These are phyloP conservation scores for Penicillium sp. DNA, from an alignment of 2,329 filamentous ascomycete genomes.

Conservation along the genomic window DNA sequence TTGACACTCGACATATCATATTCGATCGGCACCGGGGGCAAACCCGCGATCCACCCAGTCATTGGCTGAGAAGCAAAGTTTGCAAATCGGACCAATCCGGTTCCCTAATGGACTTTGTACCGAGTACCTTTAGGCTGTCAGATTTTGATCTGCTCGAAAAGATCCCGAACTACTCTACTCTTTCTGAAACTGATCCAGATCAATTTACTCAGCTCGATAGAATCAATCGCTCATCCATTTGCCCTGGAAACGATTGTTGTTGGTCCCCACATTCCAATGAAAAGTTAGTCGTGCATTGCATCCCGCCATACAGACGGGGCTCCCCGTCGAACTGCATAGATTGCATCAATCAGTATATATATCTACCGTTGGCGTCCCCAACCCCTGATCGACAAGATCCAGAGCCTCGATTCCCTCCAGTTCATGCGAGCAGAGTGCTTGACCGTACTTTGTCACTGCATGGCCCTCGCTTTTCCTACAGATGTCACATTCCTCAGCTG, in stretches of 20 bases:
- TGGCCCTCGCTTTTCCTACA: constrained; percentile 17
- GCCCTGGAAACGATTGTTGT: neutral
- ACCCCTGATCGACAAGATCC: constrained; percentile 21
- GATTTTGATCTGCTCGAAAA: neutral
- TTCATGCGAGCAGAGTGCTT: constrained; percentile 8
- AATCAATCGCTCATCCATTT: neutral
- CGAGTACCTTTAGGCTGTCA: neutral
- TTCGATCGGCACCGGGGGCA: constrained; percentile 6
- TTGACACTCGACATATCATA: constrained; percentile 25
- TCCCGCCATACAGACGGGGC: constrained; percentile 14
- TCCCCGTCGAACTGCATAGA: constrained; percentile 9
- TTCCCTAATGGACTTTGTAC: neutral
- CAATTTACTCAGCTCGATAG: neutral
- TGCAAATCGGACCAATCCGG: constrained; percentile 9
- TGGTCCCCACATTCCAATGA: constrained; percentile 26
- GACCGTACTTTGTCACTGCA: constrained; percentile 3
- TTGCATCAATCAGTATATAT: constrained; percentile 16
- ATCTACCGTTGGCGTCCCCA: constrained; percentile 7
- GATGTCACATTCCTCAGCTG: constrained; percentile 21
- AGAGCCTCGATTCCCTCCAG: constrained; percentile 1
- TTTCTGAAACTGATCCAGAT: constrained; percentile 5
- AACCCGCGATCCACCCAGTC: neutral
- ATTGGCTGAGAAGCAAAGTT: constrained; percentile 12
- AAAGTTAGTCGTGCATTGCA: constrained; percentile 26
- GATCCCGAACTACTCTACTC: neutral